Evolutionary conservation across 768 basidiomycete genomes (phyloP), one percentile per base, ranked within the genome.

Genomic region (Clitopilus passeckerianus): DNA sequence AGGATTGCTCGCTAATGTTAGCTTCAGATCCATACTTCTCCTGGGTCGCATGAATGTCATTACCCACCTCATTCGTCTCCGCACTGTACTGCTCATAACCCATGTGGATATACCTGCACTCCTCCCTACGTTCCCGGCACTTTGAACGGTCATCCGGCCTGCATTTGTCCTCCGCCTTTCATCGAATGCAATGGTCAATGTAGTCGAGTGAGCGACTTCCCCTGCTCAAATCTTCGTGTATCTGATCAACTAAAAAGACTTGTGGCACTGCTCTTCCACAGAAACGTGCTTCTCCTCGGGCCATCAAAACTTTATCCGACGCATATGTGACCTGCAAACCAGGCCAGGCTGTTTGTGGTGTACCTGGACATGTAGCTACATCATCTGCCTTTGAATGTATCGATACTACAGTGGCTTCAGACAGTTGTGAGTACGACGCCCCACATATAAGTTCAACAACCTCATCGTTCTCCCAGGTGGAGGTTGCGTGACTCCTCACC

Each of bases 41-140:
- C 72, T 3, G 56, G 65, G 30, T 52, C 69, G 18, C 64, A 67
- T 46, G 67, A 72, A 15, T 79, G 77, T 63, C 64, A 37, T 16
- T 71, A 72, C 54, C 75, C 75, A 9, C 63, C 62, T 1, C 62
- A 77, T 60, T 67, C 71, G 59, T 57, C 54, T 59, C 23, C 59
- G 62, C 20, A 46, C 59, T 64, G 65, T 22, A 44, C 24, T 3
- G 37, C 22, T 23, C 50, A 55, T 8, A 57, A 37, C 9, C 61
- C 60, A 1, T 63, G 65, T 54, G 61, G 54, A 15, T 64, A 59
- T 37, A 44, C 53, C 16, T 66, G 65, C 34, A 56, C 34, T 23
- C 41, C 58, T 30, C 55, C 54, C 41, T 66, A 57, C 55, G 34
- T 54, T 10, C 30, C 58, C 34, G 54, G 33, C 12, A 18, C 46